A percentile compares a stretch with the other conserved stretches of the same genome.
Conservation (phyloP, 805 yeast species). For the Kodamaea restingae region DNA sequence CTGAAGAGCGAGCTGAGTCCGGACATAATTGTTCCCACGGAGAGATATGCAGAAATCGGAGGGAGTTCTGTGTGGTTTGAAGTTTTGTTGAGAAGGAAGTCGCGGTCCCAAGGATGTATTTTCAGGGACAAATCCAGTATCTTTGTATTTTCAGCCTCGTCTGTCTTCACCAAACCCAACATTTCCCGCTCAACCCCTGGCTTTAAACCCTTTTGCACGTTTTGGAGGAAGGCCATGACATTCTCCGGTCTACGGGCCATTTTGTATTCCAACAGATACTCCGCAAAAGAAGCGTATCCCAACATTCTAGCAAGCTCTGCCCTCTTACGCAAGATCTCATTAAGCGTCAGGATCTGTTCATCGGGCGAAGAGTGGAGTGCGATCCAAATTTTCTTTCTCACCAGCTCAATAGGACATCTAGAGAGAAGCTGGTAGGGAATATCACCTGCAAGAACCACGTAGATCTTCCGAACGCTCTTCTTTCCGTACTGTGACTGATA, state of each 20-base stretch:
- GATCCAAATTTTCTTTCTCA: slow-evolving; percentile 71
- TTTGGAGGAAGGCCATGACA: slow-evolving; percentile 64
- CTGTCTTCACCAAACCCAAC: neutral
- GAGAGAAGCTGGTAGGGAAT: slow-evolving; percentile 63
- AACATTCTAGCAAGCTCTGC: slow-evolving; percentile 68
- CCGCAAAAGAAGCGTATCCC: slow-evolving; percentile 66
- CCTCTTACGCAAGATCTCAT: slow-evolving; percentile 58
- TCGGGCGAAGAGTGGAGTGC: slow-evolving; percentile 63
- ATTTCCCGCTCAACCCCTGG: neutral
- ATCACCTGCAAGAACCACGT: slow-evolving; percentile 48
- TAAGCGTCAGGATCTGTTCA: slow-evolving; percentile 58
- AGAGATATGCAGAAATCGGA: slow-evolving; percentile 62
- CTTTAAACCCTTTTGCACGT: slow-evolving; percentile 42
- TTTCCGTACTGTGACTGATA: slow-evolving; percentile 24
- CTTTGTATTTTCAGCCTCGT: slow-evolving; percentile 6
- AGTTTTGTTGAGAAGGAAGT: slow-evolving; percentile 42
- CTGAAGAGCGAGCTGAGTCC: slow-evolving; percentile 74
- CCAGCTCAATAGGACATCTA: slow-evolving; percentile 48
- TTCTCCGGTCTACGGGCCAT: slow-evolving; percentile 82
- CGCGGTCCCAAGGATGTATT: slow-evolving; percentile 91
- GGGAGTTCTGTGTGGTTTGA: slow-evolving; percentile 10
- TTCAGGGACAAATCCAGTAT: too few relatives aligned
- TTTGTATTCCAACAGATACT: slow-evolving; percentile 81
- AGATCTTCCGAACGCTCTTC: slow-evolving; percentile 10
- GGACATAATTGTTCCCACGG: slow-evolving; percentile 80